Evolutionary conservation across 1,139 yeast genomes (phyloP), one percentile per base, ranked within the genome.

Genomic region (Candida sp.): DNA sequence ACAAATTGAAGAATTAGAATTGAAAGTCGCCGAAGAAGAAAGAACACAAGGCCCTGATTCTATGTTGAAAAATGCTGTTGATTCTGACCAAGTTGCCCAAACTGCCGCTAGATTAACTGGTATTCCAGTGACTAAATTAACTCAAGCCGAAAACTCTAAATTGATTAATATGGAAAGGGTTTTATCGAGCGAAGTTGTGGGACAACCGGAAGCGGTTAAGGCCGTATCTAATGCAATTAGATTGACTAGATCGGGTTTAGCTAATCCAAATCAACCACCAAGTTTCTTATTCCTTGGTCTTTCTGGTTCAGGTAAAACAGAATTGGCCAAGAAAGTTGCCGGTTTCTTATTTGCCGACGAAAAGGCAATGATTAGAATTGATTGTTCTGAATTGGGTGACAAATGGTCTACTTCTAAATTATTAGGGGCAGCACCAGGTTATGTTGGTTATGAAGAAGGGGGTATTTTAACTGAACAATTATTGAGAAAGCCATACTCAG

Each of bases 271-370:
- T 64, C 96, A 95, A 55, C 99, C 99, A 11, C 91, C 99, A 1
- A 88, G 97, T 21, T 93, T 93, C 78, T 63, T 93, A 60, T 95
- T 95, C 77, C 75, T 95, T 52, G 99, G 99, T 51, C 79, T 91
- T 50, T 87, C 97, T 9, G 99, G 99, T 56, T 88, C 97, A 3
- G 99, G 99, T 78, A 93, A 93, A 75, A 95, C 99, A 8, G 98
- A 93, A 65, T 77, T 93, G 55, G 98, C 99, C 29, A 93, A 93
- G 78, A 91, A 90, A 59, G 79, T 95, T 22, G 98, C 99, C 4
- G 96, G 95, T 1, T 93, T 93, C 73, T 75, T 93, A 58, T 93
- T 93, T 70, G 89, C 96, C 42, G 98, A 95, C 61, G 97, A 90
- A 63, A 86, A 82, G 66, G 96, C 97, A 38, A 91, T 95, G 87